A percentile compares a stretch with the other conserved stretches of the same genome.
phyloP scores from a whole-genome alignment of 352 stramenopile genomes.

The Globisporangium spinosum region DNA sequence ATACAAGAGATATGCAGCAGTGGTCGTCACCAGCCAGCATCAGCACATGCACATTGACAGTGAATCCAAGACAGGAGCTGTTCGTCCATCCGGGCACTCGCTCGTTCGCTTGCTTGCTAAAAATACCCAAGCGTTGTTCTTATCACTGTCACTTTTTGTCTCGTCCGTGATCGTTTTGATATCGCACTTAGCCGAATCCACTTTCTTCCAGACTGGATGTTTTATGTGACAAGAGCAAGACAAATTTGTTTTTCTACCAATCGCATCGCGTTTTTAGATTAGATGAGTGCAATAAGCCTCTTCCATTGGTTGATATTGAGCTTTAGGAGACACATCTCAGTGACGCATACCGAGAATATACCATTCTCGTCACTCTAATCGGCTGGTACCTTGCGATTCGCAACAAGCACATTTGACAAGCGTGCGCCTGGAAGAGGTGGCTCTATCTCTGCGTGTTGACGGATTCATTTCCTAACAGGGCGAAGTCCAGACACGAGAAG shows the following conservation, averaged over 20 bases:
- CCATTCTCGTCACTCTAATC: not conserved
- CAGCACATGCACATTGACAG: not conserved
- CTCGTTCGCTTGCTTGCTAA: not conserved
- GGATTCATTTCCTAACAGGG: not conserved
- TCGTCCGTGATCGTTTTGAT: not conserved
- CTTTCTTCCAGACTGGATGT: not conserved
- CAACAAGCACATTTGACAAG: not conserved
- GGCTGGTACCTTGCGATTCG: not conserved
- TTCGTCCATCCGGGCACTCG: not conserved
- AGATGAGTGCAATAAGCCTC: not conserved
- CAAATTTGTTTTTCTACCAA: not conserved
- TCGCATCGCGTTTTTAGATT: not conserved
- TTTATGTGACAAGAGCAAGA: conserved; percentile 1
- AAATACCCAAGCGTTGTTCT: not conserved
- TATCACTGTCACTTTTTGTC: not conserved
- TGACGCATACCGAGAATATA: not conserved
- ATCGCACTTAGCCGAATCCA: not conserved
- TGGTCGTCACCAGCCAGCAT: not conserved
- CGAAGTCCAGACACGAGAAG: too few relatives aligned
- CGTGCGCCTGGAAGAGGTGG: not conserved
- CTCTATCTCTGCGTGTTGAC: not conserved
- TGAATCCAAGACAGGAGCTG: not conserved
- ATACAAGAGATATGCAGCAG: too few relatives aligned
- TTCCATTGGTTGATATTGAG: not conserved
- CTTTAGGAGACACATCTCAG: not conserved